Percentiles rank a stretch among this genome's conserved stretches.
Conservation (phyloP, 768 basidiomycete genomes). For the Suillus americanus region DNA sequence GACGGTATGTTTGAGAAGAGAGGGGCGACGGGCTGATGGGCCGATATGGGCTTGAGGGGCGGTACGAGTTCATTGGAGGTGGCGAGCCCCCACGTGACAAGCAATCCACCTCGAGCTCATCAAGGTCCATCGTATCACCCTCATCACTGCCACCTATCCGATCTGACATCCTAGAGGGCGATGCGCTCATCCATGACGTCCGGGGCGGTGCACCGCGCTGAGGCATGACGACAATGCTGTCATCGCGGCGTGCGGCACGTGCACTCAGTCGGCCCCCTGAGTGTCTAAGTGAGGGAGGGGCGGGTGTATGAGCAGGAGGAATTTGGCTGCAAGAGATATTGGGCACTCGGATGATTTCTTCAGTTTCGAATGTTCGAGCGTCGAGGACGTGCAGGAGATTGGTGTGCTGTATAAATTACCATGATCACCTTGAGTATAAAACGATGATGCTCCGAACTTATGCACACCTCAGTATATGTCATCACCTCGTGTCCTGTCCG, state of each 20-base stretch:
- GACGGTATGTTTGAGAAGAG: neutral
- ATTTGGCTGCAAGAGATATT: conserved; percentile 11
- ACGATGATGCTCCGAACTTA: neutral
- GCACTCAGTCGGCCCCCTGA: conserved; percentile 35
- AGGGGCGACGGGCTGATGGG: conserved; percentile 33
- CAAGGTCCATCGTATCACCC: conserved; percentile 49
- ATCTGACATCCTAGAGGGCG: conserved; percentile 16
- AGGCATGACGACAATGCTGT: conserved; percentile 13
- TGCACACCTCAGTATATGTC: conserved; percentile 84
- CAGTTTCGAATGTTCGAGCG: conserved; percentile 80
- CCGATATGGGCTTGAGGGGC: neutral
- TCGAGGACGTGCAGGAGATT: conserved; percentile 82
- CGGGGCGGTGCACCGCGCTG: conserved; percentile 15
- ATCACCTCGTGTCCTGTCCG: conserved; percentile 67
- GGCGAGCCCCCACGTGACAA: conserved; percentile 51
- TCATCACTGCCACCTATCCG: conserved; percentile 32
- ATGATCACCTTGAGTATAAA: conserved; percentile 4
- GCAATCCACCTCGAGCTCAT: conserved; percentile 53
- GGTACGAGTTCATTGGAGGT: conserved; percentile 15
- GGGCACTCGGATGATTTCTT: conserved; percentile 54
- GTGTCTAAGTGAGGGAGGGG: conserved; percentile 16
- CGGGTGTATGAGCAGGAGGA: conserved; percentile 11
- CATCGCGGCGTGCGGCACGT: conserved; percentile 26
- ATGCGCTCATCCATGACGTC: conserved; percentile 12
- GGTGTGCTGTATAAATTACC: conserved; percentile 58